phyloP scores from a whole-genome alignment of 768 basidiomycete genomes.

The Rhizopogon roseolus region DNA sequence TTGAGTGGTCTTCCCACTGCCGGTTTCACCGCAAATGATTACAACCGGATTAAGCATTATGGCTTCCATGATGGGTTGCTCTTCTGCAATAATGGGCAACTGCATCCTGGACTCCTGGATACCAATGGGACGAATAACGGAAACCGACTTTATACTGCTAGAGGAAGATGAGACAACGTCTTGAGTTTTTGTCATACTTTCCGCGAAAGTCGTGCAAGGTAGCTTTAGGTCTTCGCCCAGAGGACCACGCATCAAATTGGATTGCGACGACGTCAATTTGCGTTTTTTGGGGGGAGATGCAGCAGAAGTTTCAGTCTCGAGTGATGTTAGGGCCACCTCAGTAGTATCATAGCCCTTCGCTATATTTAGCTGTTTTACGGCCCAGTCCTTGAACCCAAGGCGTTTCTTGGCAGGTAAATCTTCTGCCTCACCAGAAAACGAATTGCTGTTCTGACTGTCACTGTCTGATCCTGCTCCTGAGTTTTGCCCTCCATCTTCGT shows the following conservation, averaged over 20 bases:
- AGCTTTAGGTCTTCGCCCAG: conserved; percentile 68
- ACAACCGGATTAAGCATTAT: conserved; percentile 83
- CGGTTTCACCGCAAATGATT: conserved; percentile 79
- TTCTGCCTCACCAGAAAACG: conserved; percentile 13
- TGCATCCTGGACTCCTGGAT: conserved; percentile 74
- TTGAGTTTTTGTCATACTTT: conserved; percentile 25
- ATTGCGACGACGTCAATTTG: conserved; percentile 26
- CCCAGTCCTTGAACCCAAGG: conserved; percentile 86
- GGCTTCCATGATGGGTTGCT: conserved; percentile 91
- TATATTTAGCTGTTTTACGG: conserved; percentile 64
- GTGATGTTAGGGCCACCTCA: conserved; percentile 5
- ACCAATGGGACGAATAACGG: conserved; percentile 59
- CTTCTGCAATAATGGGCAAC: conserved; percentile 88
- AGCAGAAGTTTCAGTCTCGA: conserved; percentile 1
- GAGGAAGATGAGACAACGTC: conserved; percentile 6
- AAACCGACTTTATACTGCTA: conserved; percentile 38
- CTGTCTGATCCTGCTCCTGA: conserved; percentile 13
- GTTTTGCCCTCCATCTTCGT: conserved; percentile 9
- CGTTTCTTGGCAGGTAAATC: conserved; percentile 32
- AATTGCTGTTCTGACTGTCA: conserved; percentile 2
- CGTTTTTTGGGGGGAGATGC: conserved; percentile 39
- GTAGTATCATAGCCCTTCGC: conserved; percentile 39
- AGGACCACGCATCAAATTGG: conserved; percentile 61
- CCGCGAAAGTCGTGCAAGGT: conserved; percentile 62
- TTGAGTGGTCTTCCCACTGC: conserved; percentile 98